Evolutionary conservation across 2,329 filamentous ascomycete genomes (phyloP), one percentile per base, ranked within the genome.

Genomic region (Malbranchea cinnamomea): DNA sequence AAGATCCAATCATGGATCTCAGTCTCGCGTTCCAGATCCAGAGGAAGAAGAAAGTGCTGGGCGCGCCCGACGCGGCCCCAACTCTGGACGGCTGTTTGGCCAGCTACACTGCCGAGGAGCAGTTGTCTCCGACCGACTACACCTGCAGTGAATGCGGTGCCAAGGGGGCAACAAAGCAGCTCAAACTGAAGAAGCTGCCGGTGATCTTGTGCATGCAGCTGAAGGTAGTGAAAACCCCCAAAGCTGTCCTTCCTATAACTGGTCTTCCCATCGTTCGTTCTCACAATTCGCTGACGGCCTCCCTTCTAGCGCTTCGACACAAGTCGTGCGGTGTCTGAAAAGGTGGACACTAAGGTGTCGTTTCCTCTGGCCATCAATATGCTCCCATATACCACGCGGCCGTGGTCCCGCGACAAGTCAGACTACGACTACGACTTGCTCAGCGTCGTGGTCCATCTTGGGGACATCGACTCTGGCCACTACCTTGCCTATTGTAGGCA

Each of bases 201-300:
- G 87, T 89, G 22, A 84, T 93, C 5, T 59, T 95, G 14, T 84
- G 83, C 17, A 81, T 95, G 48, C 87, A 95, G 47, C 67, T 95
- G 22, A 95, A 95, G 69, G 82, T 84, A 53, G 36, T n/a, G n/a
- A n/a, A n/a, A n/a, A n/a, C n/a, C n/a, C n/a, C n/a, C n/a, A n/a
- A n/a, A n/a, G n/a, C n/a, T n/a, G 12, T n/a, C 9, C 14, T 7
- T 23, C 10, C 9, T 15, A 27, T 14, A 11, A 30, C 14, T n/a
- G 4, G 13, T 23, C 28, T 23, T 16, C 11, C 18, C 17, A 13
- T 16, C 15, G 20, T n/a, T 28, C 6, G 21, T 23, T 12, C 4
- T 25, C 11, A 12, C 6, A 29, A 31, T 30, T 30, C 27, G 31
- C 8, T 22, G 7, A 3, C 22, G 18, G 28, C 16, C 7, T 5